Base-by-base conservation (phyloP, 805 yeast species). In the Martiniozyma abietophila region DNA sequence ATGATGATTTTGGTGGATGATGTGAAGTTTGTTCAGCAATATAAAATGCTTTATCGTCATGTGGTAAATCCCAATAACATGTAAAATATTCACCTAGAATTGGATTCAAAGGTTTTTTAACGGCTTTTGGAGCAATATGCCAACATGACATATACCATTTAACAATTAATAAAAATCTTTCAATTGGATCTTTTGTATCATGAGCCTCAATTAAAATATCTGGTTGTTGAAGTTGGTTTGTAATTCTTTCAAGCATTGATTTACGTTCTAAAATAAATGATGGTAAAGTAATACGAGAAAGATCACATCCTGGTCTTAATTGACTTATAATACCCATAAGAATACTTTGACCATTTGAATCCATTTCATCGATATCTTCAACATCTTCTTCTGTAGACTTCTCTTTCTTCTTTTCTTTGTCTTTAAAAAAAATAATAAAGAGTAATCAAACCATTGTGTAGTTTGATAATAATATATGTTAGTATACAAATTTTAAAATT, bases 121-220 rank as follows among this genome's bases (percentile, higher is more conserved):
- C 98, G 4, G 97, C 98, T 54, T 89, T 89, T 19, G 97, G 98
- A 1, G 96, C 92, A 54, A 92, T 92, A 53, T 92, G 96, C 97
- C 97, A 92, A 31, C 94, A 85, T 3, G 96, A 74, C 56, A 92
- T 66, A 55, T 92, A 92, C 95, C 96, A 89, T 50, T 76, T 74
- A 16, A 81, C 77, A 6, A 89, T 78, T 28, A 71, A 61, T 6
- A 84, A 51, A 48, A 92, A 88, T 38, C 97, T 69, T 37, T 73
- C 66, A 16, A 79, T 48, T 2, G 77, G 75, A 43, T 81, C 82
- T 3, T 55, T 53, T 3, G 69, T 61, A 3, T 50, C 49, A 43
- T 80, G 80, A 0, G 96, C 96, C 17, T 71, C 68, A 6, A 85
- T 51, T 26, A 88, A 56, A 21, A 86, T 60, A 24, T 76, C 74